Conservation (phyloP, 495 filamentous ascomycete genomes). For the Beverwykella pulmonaria region DNA sequence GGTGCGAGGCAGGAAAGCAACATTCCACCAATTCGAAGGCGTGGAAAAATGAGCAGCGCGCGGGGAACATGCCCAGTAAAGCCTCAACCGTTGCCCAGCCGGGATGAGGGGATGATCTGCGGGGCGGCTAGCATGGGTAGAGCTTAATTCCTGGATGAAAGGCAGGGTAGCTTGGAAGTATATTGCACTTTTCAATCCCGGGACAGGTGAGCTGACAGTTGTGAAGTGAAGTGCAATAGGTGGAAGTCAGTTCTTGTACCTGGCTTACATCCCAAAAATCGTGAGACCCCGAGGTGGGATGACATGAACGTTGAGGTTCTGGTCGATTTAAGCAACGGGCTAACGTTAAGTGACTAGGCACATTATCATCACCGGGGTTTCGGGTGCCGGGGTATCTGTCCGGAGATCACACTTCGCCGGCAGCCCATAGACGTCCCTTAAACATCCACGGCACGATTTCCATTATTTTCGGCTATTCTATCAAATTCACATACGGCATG, state of each 20-base stretch:
- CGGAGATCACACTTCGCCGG: no score
- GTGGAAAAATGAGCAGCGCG: slow-evolving; percentile 15
- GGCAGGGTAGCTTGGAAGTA: background rate
- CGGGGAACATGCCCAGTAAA: slow-evolving; percentile 15
- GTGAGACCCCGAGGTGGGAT: no score
- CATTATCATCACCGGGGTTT: no score
- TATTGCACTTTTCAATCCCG: background rate
- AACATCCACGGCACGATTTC: no score
- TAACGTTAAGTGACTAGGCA: no score
- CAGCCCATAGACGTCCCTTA: no score
- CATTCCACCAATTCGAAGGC: slow-evolving; percentile 26
- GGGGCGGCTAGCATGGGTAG: background rate
- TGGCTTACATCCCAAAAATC: background rate
- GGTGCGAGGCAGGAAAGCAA: slow-evolving; percentile 7
- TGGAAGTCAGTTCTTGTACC: background rate
- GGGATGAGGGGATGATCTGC: slow-evolving; percentile 16
- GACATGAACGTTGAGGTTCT: no score
- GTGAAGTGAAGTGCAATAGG: no score
- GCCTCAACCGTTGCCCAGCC: slow-evolving; percentile 32
- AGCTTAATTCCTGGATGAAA: slow-evolving; percentile 1
- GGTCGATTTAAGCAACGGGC: no score
- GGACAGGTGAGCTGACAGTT: background rate
- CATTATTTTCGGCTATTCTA: no score
- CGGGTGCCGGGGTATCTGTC: no score
- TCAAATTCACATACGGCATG: no score